phyloP scores from a whole-genome alignment of 2,329 filamentous ascomycete species.

The Anthostomella pinea region DNA sequence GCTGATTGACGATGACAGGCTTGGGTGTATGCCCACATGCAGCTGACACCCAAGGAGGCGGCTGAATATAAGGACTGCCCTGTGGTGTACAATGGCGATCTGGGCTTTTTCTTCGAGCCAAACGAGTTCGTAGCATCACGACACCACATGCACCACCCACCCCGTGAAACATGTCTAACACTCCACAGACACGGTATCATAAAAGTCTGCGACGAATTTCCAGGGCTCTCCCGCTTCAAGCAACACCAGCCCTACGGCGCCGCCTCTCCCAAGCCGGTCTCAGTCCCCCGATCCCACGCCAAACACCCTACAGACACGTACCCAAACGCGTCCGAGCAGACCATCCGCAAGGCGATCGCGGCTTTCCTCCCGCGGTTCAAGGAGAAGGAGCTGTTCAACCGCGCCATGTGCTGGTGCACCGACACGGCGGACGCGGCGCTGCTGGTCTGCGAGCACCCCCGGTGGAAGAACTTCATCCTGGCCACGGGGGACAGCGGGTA shows the following conservation, averaged over 20 bases:
- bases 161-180: slow-evolving; percentile 1
- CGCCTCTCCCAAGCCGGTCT: slow-evolving; percentile 24
- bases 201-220: slow-evolving; percentile 39
- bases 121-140: too few species aligned
- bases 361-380: slow-evolving; percentile 31
- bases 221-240: slow-evolving; percentile 38
- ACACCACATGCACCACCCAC: slow-evolving; percentile 5
- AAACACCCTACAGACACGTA: slow-evolving; percentile 37
- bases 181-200: slow-evolving; percentile 29
- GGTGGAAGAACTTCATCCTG: slow-evolving; percentile 44
- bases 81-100: slow-evolving; percentile 44
- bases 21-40: slow-evolving; percentile 46
- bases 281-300: slow-evolving; percentile 36
- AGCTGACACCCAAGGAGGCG: slow-evolving; percentile 39
- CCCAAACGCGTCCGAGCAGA: slow-evolving; percentile 32
- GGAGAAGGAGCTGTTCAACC: slow-evolving; percentile 30
- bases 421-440: slow-evolving; percentile 34
- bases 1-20: slow-evolving; percentile 28
- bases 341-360: slow-evolving; percentile 28
- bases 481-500: slow-evolving; percentile 46
- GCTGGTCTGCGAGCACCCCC: slow-evolving; percentile 35
- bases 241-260: slow-evolving; percentile 34
- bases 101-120: slow-evolving; percentile 49
- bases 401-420: slow-evolving; percentile 35
- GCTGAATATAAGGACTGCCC: slow-evolving; percentile 40